These are phyloP conservation scores for Psilocybe tampanensis DNA, from an alignment of 768 basidiomycete species.

Conservation along the genomic window DNA sequence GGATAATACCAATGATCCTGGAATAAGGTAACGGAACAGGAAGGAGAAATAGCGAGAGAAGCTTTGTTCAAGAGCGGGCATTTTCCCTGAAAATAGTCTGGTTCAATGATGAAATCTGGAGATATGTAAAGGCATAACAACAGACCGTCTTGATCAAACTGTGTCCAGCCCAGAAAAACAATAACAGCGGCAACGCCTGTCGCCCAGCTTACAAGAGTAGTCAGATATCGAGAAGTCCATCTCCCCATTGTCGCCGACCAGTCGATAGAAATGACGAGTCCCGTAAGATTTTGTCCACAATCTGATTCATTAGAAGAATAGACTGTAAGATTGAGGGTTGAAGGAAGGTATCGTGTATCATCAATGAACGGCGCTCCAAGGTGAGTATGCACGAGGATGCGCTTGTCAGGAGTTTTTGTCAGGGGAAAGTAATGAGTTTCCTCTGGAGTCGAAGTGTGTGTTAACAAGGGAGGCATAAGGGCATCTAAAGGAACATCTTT, in stretches of 20 bases:
- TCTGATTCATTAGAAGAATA: conserved; percentile 53
- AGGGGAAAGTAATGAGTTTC: conserved; percentile 76
- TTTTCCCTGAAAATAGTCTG: conserved; percentile 29
- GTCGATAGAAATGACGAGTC: conserved; percentile 63
- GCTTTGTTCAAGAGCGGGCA: conserved; percentile 54
- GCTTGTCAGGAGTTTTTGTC: conserved; percentile 30
- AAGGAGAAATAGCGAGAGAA: conserved; percentile 43
- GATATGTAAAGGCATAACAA: no score
- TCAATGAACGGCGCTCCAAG: conserved; percentile 68
- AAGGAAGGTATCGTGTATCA: conserved; percentile 22
- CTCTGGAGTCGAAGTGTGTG: conserved; percentile 56
- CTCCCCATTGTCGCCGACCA: conserved; percentile 73
- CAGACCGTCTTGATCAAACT: conserved; percentile 31
- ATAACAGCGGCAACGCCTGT: conserved; percentile 67
- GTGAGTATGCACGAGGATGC: conserved; percentile 69
- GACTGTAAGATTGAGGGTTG: conserved; percentile 56
- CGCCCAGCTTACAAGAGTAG: conserved; percentile 72
- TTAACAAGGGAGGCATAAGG: conserved; percentile 65
- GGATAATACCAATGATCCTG: conserved; percentile 45
- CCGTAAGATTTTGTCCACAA: conserved; percentile 44
- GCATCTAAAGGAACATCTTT: conserved; percentile 38
- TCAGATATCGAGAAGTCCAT: conserved; percentile 73
- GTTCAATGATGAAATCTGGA: not conserved
- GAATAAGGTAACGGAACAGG: conserved; percentile 45
- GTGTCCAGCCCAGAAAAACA: conserved; percentile 55